Evolutionary conservation across 768 basidiomycete species (phyloP).

Genomic region (Tricholoma sp.): DNA sequence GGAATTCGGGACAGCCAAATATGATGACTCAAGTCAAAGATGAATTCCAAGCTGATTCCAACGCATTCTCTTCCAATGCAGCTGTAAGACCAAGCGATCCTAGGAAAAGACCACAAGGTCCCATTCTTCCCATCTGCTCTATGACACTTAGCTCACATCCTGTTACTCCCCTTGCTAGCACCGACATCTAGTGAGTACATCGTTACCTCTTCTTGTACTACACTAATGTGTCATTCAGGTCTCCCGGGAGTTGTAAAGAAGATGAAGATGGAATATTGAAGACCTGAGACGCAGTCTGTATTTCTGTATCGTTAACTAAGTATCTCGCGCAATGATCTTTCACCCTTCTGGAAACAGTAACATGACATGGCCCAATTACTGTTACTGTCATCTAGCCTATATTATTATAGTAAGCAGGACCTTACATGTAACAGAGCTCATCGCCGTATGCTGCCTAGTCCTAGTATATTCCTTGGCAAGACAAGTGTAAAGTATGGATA

Average conservation of each 20-base stretch:
- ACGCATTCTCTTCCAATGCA: not conserved
- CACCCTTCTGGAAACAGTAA: too few relatives aligned
- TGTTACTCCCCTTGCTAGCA: not conserved
- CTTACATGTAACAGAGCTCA: too few relatives aligned
- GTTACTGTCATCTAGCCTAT: too few relatives aligned
- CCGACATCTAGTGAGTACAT: not conserved
- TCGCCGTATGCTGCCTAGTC: too few relatives aligned
- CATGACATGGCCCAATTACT: too few relatives aligned
- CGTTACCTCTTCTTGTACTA: not conserved
- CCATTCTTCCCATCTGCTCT: not conserved
- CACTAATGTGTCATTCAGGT: not conserved
- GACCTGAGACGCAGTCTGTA: not conserved
- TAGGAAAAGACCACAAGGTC: slow-evolving; percentile 2
- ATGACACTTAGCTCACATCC: not conserved
- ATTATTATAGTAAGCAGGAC: too few relatives aligned
- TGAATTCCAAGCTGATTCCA: slow-evolving; percentile 5
- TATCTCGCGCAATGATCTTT: too few relatives aligned
- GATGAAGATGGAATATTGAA: not conserved
- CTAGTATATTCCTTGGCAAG: too few relatives aligned
- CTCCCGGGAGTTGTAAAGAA: not conserved
- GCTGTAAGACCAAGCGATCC: not conserved
- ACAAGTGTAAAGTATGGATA: too few relatives aligned
- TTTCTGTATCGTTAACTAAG: too few relatives aligned
- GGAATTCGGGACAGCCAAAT: not conserved
- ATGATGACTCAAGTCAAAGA: slow-evolving; percentile 4